phyloP scores from a whole-genome alignment of 768 basidiomycete species.

The Agaricus blazei region DNA sequence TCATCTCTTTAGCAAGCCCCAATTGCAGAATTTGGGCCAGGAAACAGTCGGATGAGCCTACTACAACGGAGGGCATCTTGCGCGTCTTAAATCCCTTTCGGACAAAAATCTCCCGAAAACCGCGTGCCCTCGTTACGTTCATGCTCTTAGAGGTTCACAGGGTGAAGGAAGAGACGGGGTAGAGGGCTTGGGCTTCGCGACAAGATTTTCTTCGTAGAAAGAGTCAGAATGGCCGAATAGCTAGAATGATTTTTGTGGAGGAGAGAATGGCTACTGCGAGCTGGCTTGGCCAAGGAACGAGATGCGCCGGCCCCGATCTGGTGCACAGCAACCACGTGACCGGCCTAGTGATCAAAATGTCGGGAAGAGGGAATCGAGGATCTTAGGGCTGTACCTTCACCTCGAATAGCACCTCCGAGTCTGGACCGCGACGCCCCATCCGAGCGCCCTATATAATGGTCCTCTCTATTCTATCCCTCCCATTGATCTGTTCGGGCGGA shows the following conservation, averaged over 20 bases:
- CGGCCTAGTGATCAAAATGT: too few species aligned
- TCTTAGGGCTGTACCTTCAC: background rate
- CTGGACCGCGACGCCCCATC: slow-evolving; percentile 5
- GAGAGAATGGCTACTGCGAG: too few species aligned
- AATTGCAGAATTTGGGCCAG: slow-evolving; percentile 18
- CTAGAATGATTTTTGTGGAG: too few species aligned
- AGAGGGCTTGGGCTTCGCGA: slow-evolving; percentile 24
- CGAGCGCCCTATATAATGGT: slow-evolving; percentile 30
- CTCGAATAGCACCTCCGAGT: background rate
- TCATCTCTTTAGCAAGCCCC: slow-evolving; percentile 9
- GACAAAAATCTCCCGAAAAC: slow-evolving; percentile 66
- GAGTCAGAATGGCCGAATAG: too few species aligned
- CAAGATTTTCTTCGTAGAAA: slow-evolving; percentile 21
- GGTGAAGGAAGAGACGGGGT: too few species aligned
- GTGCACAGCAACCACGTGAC: too few species aligned
- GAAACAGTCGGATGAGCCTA: slow-evolving; percentile 34
- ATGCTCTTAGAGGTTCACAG: slow-evolving; percentile 36
- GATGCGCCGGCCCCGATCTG: too few species aligned
- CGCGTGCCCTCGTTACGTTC: slow-evolving; percentile 85
- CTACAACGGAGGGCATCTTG: slow-evolving; percentile 59
- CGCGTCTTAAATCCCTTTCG: slow-evolving; percentile 76
- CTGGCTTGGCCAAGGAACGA: too few species aligned
- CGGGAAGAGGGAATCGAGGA: too few species aligned
- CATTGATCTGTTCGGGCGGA: too few species aligned
- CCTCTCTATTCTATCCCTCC: background rate